phyloP scores from a whole-genome alignment of 129 eudicot species.

The Helichrysum umbraculigerum region DNA sequence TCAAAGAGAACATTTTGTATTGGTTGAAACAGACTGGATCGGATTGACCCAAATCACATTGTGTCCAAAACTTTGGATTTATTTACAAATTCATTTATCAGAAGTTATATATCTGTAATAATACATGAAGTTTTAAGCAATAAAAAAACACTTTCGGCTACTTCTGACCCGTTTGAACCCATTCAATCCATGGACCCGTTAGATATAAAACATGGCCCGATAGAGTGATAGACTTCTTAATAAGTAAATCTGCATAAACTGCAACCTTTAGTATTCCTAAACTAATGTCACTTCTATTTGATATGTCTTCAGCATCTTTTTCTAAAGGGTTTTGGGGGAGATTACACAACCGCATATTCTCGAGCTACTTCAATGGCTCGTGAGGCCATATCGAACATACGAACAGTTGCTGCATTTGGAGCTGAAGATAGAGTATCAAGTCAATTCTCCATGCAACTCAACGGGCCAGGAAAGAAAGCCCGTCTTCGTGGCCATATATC shows the following conservation, averaged over 20 bases:
- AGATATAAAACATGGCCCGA: too few species aligned
- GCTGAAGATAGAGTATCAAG: slow-evolving; percentile 63
- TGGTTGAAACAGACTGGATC: neutral
- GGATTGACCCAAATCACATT: neutral
- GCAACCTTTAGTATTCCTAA: neutral
- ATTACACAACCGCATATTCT: slow-evolving; percentile 55
- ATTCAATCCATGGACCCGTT: too few species aligned
- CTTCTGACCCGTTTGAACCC: neutral
- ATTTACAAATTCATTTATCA: too few species aligned
- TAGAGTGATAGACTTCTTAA: too few species aligned
- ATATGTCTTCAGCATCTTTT: slow-evolving; percentile 61
- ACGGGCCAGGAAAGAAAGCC: slow-evolving; percentile 59
- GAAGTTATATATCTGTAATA: neutral
- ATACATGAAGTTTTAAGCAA: neutral
- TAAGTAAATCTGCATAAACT: neutral
- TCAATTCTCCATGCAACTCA: slow-evolving; percentile 50
- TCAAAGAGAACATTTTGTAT: neutral
- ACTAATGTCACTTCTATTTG: neutral
- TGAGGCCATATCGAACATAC: slow-evolving; percentile 78
- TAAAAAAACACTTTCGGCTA: neutral
- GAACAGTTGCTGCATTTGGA: slow-evolving; percentile 81
- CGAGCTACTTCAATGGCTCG: slow-evolving; percentile 80
- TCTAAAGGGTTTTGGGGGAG: slow-evolving; percentile 88
- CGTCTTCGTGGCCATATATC: slow-evolving; percentile 67
- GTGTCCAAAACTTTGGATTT: neutral